Evolutionary conservation across 2,329 filamentous ascomycete genomes (phyloP), one percentile per base, ranked within the genome.

Genomic region (Nothomitra cinnamomea): DNA sequence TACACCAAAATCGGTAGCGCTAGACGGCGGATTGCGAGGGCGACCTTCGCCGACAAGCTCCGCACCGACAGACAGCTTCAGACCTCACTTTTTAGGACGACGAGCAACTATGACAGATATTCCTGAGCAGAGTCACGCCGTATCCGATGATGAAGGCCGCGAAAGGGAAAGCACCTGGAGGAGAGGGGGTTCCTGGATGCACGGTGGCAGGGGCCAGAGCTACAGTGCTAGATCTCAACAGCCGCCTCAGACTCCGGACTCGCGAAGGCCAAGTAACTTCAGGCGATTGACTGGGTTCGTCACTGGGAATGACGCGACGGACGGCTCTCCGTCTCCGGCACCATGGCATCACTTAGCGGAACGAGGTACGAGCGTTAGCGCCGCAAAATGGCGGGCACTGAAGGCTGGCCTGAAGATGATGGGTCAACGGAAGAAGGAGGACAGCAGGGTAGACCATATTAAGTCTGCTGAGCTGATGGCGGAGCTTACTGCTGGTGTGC

Each of bases 391-490:
- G 92, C 83, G 82, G 58, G 86, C 94, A 63, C 78, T 98, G 62
- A 96, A 95, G 69, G 87, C 87, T 59, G 89, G 88, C 0, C 69
- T 96, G 49, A 89, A 87, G 64, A 73, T 94, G 56, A 72, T 83
- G 40, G 79, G 78, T 24, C 80, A 87, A 57, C 80, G 85, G 60
- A 86, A 83, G 66, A 94, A 86, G 65, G 84, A 87, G 53, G 87
- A 95, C 56, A 76, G 77, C 54, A 83, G 85, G 45, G 84, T 95
- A 56, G 92, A 98, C 65, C 88, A 92, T 63, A 83, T 85, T 63
- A 98, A 96, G 66, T 96, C 90, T 8, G 88, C 92, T 1, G 92
- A 98, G 66, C 74, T 98, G 48, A 90, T 98, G 78, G 92, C 92
- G 1, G 92, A 98, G 67, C 72, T 98, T 38, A 79, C 92, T 50